Evolutionary conservation across 768 basidiomycete species (phyloP), one percentile per base, ranked within the genome.

Genomic region (Boletus fagicola): DNA sequence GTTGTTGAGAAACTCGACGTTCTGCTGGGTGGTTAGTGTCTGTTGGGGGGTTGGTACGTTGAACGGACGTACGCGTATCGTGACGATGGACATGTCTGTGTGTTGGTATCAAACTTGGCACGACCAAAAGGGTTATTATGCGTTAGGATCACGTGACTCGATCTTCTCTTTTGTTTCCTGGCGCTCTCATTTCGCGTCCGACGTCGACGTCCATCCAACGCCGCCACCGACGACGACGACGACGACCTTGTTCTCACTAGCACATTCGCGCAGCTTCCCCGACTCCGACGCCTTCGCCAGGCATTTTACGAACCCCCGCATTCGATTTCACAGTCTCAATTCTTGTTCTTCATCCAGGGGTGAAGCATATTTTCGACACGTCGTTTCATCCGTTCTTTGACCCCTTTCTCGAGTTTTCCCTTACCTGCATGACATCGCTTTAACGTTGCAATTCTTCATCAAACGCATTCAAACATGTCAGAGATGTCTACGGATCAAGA

Each of bases 1-100:
- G 75, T 95, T 95, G 77, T 94, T 94, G 69, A 96, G 79, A 63
- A 94, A 94, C 71, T 92, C 88, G 62, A 91, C 88, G 71, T 92
- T 87, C 89, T 91, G 8, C 18, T n/a, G 20, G 47, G 31, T 3
- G 4, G n/a, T 57, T 13, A 61, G 64, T n/a, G n/a, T 7, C 1
- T 10, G 11, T 2, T 38, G 22, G 11, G 15, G 3, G 2, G 33
- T 12, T 5, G n/a, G 42, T 10, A 6, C 12, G 16, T 13, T 11
- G 24, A 47, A 49, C 43, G 35, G 51, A 73, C 81, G 54, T 55
- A 87, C 87, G 68, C 86, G 75, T 36, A 88, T 88, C 10, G 85
- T 84, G 55, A 88, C 85, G 63, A 85, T 82, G 45, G 87, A 86
- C 86, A 87, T 87, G 43, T 45, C 26, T 22, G 9, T 10, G 39